These are phyloP conservation scores for Annulohypoxylon moriforme DNA, from an alignment of 495 filamentous ascomycete genomes.

Conservation along the genomic window DNA sequence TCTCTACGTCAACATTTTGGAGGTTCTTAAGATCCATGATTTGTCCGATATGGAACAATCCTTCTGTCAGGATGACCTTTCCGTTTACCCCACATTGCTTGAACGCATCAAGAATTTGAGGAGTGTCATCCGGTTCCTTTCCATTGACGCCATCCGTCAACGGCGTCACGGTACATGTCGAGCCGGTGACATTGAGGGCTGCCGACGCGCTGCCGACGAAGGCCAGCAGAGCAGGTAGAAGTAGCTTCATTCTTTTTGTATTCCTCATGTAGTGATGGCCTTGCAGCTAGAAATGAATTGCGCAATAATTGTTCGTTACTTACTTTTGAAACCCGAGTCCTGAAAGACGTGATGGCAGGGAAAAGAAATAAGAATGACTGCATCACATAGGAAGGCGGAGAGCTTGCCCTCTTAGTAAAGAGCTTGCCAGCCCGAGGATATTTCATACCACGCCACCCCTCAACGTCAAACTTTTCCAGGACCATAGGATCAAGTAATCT, in stretches of 20 bases:
- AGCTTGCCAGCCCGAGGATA: conserved; percentile 2
- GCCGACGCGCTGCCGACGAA: conserved; percentile 32
- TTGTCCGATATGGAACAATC: conserved; percentile 57
- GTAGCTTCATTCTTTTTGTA: conserved; percentile 30
- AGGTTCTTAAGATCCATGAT: conserved; percentile 57
- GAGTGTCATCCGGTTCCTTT: conserved; percentile 53
- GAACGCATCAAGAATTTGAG: conserved; percentile 58
- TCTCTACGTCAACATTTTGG: conserved; percentile 54
- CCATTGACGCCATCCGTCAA: conserved; percentile 35
- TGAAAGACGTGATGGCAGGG: conserved; percentile 2
- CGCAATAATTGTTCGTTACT: conserved; percentile 18
- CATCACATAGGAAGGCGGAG: conserved; percentile 11
- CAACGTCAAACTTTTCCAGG: conserved; percentile 17
- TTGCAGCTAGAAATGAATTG: conserved; percentile 16
- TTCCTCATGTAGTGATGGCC: not conserved
- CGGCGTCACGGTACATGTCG: conserved; percentile 55
- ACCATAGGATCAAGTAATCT: conserved; percentile 15
- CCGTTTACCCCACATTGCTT: conserved; percentile 52
- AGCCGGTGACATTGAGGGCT: conserved; percentile 50
- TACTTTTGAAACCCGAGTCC: not conserved
- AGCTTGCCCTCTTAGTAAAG: conserved; percentile 10
- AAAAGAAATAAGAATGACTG: conserved; percentile 9
- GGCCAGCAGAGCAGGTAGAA: conserved; percentile 29
- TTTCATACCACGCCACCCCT: conserved; percentile 28
- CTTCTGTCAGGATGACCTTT: conserved; percentile 52